Evolutionary conservation across 169 alveolate species (phyloP).

Genomic region (Plasmodium fragile): DNA sequence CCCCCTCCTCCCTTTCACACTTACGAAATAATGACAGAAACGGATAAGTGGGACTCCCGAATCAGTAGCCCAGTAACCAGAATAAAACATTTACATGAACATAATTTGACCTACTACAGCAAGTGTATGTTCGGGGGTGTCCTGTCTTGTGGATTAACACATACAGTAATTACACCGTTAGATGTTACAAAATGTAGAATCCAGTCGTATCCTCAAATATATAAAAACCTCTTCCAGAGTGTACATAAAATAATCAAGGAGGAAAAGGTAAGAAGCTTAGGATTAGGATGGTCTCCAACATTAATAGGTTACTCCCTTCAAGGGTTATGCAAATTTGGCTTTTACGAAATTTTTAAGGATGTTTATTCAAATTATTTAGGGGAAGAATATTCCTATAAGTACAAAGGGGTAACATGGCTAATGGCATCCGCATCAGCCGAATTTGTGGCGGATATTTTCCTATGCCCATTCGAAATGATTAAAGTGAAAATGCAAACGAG

Average conservation of each 20-base stretch:
- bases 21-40: slow-evolving; percentile 21
- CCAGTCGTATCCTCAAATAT: slow-evolving; percentile 93
- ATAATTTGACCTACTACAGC: slow-evolving; percentile 88
- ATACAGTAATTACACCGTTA: slow-evolving; percentile 95
- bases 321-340: slow-evolving; percentile 98
- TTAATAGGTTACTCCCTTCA: slow-evolving; percentile 96
- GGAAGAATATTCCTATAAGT: slow-evolving; percentile 88
- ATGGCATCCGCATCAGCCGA: slow-evolving; percentile 99
- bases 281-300: slow-evolving; percentile 98
- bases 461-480: slow-evolving; percentile 98
- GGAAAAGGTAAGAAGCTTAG: slow-evolving; percentile 94
- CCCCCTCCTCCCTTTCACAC: neutral
- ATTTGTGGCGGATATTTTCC: slow-evolving; percentile 96
- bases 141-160: slow-evolving; percentile 97
- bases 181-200: slow-evolving; percentile 97
- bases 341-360: slow-evolving; percentile 98
- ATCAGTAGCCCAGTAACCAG: slow-evolving; percentile 80
- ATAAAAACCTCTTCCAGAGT: slow-evolving; percentile 89
- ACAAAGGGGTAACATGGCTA: slow-evolving; percentile 95
- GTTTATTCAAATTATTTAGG: slow-evolving; percentile 90
- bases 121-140: slow-evolving; percentile 98
- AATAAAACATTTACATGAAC: slow-evolving; percentile 81
- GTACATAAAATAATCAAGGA: slow-evolving; percentile 83
- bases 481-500: slow-evolving; percentile 95
- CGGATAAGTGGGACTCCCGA: slow-evolving; percentile 80